Evolutionary conservation across 2,329 filamentous ascomycete genomes (phyloP), one percentile per base, ranked within the genome.

Genomic region (Fusarium sp.): DNA sequence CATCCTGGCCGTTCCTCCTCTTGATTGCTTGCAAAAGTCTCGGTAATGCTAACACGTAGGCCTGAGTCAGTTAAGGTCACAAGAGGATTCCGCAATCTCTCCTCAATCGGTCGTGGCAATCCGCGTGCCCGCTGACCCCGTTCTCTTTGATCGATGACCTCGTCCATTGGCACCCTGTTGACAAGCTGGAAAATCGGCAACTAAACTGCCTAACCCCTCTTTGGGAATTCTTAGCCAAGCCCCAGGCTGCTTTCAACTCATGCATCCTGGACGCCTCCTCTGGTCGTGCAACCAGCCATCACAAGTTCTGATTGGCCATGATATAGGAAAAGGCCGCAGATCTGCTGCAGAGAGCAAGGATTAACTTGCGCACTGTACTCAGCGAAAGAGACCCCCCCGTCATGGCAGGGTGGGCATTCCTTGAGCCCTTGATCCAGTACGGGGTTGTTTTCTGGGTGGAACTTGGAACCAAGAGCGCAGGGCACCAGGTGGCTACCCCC

Each of bases 251-350:
- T 72, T 67, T 67, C 58, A 65, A 62, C 72, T 36, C 59, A 68
- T 64, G 42, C 46, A 74, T 62, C 73, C 73, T 71, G 68, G 68
- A 60, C 62, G 57, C 68, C 68, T 65, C 64, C 64, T 61, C 50
- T 39, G 52, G 50, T 49, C 62, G 66, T 69, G 69, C 62, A 56
- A 69, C 72, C 67, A 72, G 71, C 69, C 63, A 68, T 69, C 53
- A 32, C 48, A 34, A 38, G 28, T 42, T 61, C 42, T 75, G 67
- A 76, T 76, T 76, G 74, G 73, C 38, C 36, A 61, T 65, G 54
- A 26, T 49, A 51, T 51, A 64, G 58, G 56, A 73, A 73, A 73
- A 74, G 70, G 61, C 62, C 74, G 74, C 73, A 76, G 74, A 76
- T 76, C 74, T 74, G 54, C 69, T 72, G 61, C 61, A 28, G 9